These are phyloP conservation scores for Eustoma russellianum DNA, from an alignment of 257 asterid genomes.

Conservation along the genomic window DNA sequence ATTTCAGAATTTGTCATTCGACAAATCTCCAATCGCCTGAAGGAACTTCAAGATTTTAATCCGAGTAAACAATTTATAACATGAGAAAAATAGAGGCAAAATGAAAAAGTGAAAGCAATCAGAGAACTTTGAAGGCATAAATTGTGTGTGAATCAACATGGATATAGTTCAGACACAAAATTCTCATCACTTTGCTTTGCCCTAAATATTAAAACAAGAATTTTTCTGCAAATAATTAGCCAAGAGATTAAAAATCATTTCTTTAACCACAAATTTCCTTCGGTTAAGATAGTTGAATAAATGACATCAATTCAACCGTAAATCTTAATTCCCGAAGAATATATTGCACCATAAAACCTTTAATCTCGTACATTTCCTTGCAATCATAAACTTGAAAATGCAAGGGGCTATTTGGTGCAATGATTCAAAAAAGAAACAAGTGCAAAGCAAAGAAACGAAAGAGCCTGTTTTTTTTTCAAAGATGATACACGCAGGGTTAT, in stretches of 20 bases:
- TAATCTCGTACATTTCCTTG: slow-evolving; percentile 48
- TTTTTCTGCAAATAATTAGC: neutral
- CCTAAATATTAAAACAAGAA: neutral
- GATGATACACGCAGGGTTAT: too few species aligned
- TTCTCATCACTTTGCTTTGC: slow-evolving; percentile 26
- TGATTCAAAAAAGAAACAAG: too few species aligned
- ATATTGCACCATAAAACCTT: slow-evolving; percentile 47
- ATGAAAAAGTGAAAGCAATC: slow-evolving; percentile 17
- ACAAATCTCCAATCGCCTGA: too few species aligned
- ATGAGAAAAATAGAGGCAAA: too few species aligned
- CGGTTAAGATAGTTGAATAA: slow-evolving; percentile 26
- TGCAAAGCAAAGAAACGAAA: too few species aligned
- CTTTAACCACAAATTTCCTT: slow-evolving; percentile 4
- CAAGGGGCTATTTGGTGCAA: slow-evolving; percentile 67
- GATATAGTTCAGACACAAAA: slow-evolving; percentile 13
- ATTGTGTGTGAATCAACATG: slow-evolving; percentile 13
- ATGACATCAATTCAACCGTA: slow-evolving; percentile 13
- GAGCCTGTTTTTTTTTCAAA: too few species aligned
- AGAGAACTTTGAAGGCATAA: slow-evolving; percentile 37
- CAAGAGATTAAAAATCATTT: neutral
- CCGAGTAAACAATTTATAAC: too few species aligned
- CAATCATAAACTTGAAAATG: slow-evolving; percentile 36
- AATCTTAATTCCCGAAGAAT: slow-evolving; percentile 17
- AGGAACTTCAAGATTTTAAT: too few species aligned
- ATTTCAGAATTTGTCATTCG: too few species aligned